Conservation (phyloP, 257 asterid species). For the Plectranthus barbatus region DNA sequence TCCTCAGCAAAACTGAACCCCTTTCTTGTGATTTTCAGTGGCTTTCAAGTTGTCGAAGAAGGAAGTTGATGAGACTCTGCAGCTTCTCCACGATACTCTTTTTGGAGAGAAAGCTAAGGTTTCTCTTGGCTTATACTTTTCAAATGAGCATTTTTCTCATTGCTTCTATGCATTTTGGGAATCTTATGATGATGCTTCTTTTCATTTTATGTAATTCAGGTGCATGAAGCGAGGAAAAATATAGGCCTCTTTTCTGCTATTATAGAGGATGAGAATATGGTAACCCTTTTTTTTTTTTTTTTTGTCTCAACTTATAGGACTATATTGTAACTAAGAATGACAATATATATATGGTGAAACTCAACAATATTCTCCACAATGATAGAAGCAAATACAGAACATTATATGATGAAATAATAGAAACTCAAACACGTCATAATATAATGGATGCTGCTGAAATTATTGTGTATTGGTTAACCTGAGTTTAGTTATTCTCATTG, state of each 20-base stretch:
- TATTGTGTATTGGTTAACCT: background rate
- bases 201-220: conserved; percentile 30
- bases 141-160: background rate
- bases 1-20: conserved; percentile 2
- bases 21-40: conserved; percentile 40
- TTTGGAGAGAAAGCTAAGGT: conserved; percentile 91
- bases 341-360: no score
- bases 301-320: no score
- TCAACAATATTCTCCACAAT: no score
- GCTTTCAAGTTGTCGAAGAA: conserved; percentile 90
- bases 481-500: background rate
- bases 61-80: conserved; percentile 82
- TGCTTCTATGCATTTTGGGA: conserved; percentile 6
- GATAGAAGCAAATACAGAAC: no score
- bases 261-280: conserved; percentile 85
- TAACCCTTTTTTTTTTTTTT: conserved; percentile 9
- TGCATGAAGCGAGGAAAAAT: conserved; percentile 61
- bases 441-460: background rate
- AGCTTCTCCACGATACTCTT: conserved; percentile 73
- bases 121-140: background rate
- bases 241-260: conserved; percentile 89
- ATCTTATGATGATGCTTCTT: background rate
- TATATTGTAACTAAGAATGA: no score
- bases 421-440: no score
- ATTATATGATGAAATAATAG: no score